Base-by-base conservation (phyloP, 305 asterid genomes). In the Striga hermonthica region DNA sequence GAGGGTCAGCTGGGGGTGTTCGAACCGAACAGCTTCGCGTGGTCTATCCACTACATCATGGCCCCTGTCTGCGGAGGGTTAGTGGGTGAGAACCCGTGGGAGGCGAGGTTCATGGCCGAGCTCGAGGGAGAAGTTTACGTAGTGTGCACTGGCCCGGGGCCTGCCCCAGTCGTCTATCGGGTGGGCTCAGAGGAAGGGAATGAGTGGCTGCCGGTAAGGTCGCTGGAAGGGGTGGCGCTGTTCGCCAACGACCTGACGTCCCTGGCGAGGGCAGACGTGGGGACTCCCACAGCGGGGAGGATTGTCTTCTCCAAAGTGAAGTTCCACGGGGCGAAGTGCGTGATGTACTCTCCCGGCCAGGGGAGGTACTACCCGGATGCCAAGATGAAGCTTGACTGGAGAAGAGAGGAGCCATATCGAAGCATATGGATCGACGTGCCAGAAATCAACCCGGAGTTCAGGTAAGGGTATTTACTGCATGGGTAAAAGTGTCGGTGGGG, bases 341-440 rank as follows among this genome's bases (percentile, higher is more conserved):
- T 92, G 57, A 81, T 88, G 0, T 92, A 84, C 69, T 87, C 93
- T 0, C 84, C 87, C 3, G 76, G 71, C 49, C 72, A 78, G 14
- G 70, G 74, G 9, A 81, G 98, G 68, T 92, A 87, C 71, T 89
- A 83, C 61, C 98, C 97, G 0, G 31, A 22, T 2, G 31, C 31
- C 2, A 65, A 83, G 6, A 92, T 87, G 74, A 85, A 84, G 73
- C 78, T 69, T 50, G 89, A 89, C 52, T 89, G 95, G 96, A 88
- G 87, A 39, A 86, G 86, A 43, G 90, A 87, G 68, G 85, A 92
- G 58, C 88, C 91, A 0, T 79, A 79, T 57, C 88, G 83, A 72
- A 80, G 90, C 50, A 76, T 89, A 9, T 92, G 98, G 98, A 83
- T 92, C n/a, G 93, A 89, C 36, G 88, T 95, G 13, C 98, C 98